phyloP scores from a whole-genome alignment of 805 yeast genomes.

The Millerozyma miso region DNA sequence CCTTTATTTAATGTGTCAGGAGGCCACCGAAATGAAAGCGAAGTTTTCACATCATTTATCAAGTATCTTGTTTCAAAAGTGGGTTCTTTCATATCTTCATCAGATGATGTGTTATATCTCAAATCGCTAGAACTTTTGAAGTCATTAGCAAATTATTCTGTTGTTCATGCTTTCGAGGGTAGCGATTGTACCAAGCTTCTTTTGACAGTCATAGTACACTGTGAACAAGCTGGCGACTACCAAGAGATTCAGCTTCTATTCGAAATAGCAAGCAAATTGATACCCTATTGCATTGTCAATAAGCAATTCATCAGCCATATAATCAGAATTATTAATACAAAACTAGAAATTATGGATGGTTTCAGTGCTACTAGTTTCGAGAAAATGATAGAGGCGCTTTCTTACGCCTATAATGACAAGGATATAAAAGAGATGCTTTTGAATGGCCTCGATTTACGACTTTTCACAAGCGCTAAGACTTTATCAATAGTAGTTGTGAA shows the following conservation, averaged over 20 bases:
- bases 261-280: constrained; percentile 8
- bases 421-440: constrained; percentile 6
- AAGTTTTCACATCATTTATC: constrained; percentile 10
- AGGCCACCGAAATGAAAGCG: constrained; percentile 1
- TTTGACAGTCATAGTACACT: neutral
- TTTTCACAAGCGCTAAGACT: constrained; percentile 25
- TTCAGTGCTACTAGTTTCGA: constrained; percentile 13
- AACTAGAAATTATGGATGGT: constrained; percentile 16
- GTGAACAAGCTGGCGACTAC: constrained; percentile 3
- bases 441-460: constrained; percentile 12
- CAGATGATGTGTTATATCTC: constrained; percentile 23
- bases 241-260: constrained; percentile 1
- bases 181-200: constrained; percentile 1
- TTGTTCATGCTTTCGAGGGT: neutral
- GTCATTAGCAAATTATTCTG: constrained; percentile 1
- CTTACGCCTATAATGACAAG: constrained; percentile 1
- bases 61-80: constrained; percentile 16
- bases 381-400: constrained; percentile 8
- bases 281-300: constrained; percentile 3
- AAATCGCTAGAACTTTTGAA: constrained; percentile 17
- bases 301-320: neutral
- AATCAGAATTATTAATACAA: constrained; percentile 12
- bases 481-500: constrained; percentile 25
- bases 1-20: constrained; percentile 10
- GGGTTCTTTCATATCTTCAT: constrained; percentile 18